Conservation (phyloP, 257 asterid genomes). For the Solanum sejunctum region DNA sequence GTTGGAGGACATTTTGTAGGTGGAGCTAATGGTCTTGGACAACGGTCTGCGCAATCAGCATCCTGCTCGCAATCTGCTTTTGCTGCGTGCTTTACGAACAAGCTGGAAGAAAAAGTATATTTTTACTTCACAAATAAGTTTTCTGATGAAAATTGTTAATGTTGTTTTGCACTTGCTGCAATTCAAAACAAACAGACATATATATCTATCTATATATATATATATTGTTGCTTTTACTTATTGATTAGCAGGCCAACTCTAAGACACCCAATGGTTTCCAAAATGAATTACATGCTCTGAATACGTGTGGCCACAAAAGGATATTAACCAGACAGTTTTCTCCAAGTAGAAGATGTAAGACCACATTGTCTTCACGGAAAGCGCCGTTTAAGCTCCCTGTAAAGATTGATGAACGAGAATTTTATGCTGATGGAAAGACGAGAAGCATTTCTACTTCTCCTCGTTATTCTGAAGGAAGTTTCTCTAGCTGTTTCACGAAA, state of each 20-base stretch:
- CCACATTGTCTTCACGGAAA: conserved; percentile 25
- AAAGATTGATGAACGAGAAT: conserved; percentile 15
- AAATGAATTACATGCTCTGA: conserved; percentile 30
- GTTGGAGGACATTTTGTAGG: conserved; percentile 18
- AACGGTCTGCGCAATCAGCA: conserved; percentile 20
- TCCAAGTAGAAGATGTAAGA: conserved; percentile 16
- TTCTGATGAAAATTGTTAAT: background rate
- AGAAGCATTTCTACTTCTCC: conserved; percentile 15
- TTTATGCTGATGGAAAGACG: conserved; percentile 17
- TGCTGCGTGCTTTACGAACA: conserved; percentile 19
- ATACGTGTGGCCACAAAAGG: conserved; percentile 10
- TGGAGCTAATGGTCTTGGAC: conserved; percentile 17
- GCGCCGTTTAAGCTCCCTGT: conserved; percentile 32
- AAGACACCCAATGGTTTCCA: conserved; percentile 14
- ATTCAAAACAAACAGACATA: background rate
- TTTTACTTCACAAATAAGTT: background rate
- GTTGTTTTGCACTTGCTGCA: background rate
- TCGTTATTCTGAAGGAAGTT: conserved; percentile 16
- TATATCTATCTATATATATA: background rate
- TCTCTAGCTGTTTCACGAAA: conserved; percentile 6
- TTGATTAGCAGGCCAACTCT: conserved; percentile 24
- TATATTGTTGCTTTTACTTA: conserved; percentile 2
- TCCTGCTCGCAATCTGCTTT: conserved; percentile 16
- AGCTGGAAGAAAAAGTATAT: conserved; percentile 27
- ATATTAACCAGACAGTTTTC: conserved; percentile 9